Conservation (phyloP, 805 yeast species). For the Wickerhamiella sergipiensis region DNA sequence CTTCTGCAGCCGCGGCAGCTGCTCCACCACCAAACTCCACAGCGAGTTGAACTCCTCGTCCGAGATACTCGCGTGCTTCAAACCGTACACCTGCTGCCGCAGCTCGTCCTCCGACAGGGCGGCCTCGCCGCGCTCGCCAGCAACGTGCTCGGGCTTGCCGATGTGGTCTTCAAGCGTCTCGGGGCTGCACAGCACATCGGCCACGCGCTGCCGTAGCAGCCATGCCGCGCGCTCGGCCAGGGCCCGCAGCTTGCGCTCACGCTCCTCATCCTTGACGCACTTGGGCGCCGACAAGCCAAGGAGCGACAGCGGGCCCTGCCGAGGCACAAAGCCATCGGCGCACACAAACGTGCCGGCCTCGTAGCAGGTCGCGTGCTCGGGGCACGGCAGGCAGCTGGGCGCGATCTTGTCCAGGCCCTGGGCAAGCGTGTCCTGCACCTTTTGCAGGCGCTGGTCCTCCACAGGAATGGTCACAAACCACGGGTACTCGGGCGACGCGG, state of each 20-base stretch:
- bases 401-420: constrained; percentile 31
- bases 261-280: constrained; percentile 65
- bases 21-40: constrained; percentile 33
- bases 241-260: constrained; percentile 50
- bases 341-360: constrained; percentile 50
- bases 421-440: constrained; percentile 1
- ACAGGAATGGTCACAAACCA: neutral
- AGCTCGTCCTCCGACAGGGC: constrained; percentile 25
- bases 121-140: constrained; percentile 24
- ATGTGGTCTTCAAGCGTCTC: neutral
- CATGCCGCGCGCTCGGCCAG: constrained; percentile 55
- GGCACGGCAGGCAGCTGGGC: constrained; percentile 67
- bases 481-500: neutral
- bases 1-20: constrained; percentile 1
- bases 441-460: neutral
- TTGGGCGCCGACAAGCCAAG: constrained; percentile 41
- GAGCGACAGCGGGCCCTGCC: constrained; percentile 40
- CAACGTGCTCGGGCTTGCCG: constrained; percentile 1
- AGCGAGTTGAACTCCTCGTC: constrained; percentile 60
- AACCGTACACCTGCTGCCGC: constrained; percentile 10
- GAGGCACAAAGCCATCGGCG: constrained; percentile 46
- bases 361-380: constrained; percentile 65
- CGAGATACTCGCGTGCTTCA: constrained; percentile 15
- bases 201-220: constrained; percentile 53
- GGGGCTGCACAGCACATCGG: constrained; percentile 43